Base-by-base conservation (phyloP, 2,329 filamentous ascomycete genomes). In the Arthrobotrys conoides region DNA sequence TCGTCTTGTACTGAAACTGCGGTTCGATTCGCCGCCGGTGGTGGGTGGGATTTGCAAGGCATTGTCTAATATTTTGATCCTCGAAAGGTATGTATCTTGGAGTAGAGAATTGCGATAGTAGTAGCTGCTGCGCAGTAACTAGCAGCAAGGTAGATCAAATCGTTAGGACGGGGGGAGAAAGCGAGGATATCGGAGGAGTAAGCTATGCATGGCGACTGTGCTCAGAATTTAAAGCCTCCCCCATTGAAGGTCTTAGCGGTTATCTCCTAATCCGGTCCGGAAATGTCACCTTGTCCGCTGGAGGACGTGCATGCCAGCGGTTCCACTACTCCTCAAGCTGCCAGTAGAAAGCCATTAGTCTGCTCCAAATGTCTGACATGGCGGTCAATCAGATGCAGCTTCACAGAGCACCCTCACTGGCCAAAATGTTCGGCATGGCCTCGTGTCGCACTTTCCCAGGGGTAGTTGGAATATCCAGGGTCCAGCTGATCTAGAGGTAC, bases 21-120 rank as follows among this genome's bases (percentile, higher is more conserved):
- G n/a, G 46, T 69, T 22, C 55, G 65, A 20, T 51, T 48, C 1
- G 36, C 22, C 1, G 55, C 51, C 10, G 73, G 73, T n/a, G 73
- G 73, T n/a, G 73, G 73, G 24, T 77, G 73, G 1, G 73, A 77
- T 77, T 71, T 67, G 53, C 73, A 77, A 49, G 73, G 73, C 73
- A 77, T 77, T 30, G 4, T 76, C 9, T 24, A 41, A 22, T 51
- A 10, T 8, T 41, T 41, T 44, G 10, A n/a, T 6, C 33, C 5
- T 41, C 16, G 49, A 59, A 8, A 5, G 20, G 16, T 44, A 9
- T 2, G 16, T 44, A 18, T 2, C 44, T 46, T 46, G 27, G 33
- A 27, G 27, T n/a, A 22, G 9, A 44, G 27, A 41, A 41, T 22
- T 36, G 51, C 22, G 24, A 64, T 48, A 44, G 57, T 27, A 27